Evolutionary conservation across 208 protist species (phyloP).

Genomic region (Leishmania gerbilli): DNA sequence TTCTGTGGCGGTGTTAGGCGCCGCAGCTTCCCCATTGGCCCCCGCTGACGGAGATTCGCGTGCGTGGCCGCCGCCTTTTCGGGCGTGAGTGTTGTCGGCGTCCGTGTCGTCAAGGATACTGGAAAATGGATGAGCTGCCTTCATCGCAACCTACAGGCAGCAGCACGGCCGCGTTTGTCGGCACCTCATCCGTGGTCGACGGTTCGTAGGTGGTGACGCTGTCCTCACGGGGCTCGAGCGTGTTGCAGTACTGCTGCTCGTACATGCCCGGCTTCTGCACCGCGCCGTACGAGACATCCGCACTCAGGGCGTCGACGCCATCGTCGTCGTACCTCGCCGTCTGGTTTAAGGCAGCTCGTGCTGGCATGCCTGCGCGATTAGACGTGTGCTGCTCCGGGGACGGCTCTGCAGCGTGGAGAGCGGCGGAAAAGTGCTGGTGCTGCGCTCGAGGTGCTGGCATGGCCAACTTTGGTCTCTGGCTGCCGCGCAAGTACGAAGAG

Average conservation of each 20-base stretch:
- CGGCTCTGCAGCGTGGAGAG: not conserved
- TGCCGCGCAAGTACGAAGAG: not conserved
- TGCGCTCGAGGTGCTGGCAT: not conserved
- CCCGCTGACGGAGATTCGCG: not conserved
- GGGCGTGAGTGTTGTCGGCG: not conserved
- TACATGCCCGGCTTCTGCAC: not conserved
- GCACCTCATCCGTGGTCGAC: conserved; percentile 13
- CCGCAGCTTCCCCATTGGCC: not conserved
- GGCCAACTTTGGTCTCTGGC: not conserved
- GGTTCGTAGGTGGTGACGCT: conserved; percentile 19
- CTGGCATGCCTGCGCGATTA: not conserved
- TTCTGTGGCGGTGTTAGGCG: not conserved
- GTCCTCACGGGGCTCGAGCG: conserved; percentile 17
- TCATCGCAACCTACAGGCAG: conserved; percentile 23
- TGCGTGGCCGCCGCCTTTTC: not conserved
- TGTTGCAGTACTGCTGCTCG: conserved; percentile 7
- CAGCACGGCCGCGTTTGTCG: conserved; percentile 16
- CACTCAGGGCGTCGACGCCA: conserved; percentile 7
- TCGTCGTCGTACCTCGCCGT: conserved; percentile 1
- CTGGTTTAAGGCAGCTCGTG: not conserved
- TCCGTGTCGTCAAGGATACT: not conserved
- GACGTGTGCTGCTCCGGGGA: not conserved
- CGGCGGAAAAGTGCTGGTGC: not conserved
- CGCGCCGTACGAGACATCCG: not conserved
- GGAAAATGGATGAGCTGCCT: conserved; percentile 8